Base-by-base conservation (phyloP, 176 grass and related monocot genomes). In the Eleusine coracana region DNA sequence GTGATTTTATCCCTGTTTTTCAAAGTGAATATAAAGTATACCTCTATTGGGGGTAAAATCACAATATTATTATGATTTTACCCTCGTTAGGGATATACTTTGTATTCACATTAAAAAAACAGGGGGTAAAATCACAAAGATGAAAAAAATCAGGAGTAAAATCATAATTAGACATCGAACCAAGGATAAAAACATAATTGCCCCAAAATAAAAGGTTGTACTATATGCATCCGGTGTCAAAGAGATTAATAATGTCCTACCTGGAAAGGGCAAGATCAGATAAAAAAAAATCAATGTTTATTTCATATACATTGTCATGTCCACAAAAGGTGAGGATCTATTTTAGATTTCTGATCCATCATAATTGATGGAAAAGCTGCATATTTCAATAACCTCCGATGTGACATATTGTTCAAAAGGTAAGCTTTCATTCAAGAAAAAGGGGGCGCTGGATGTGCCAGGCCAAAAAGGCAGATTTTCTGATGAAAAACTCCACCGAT, bases 361-460 rank as follows among this genome's bases (percentile, higher is more conserved):
- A 80, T 69, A 69, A 69, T 69, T 68, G 31, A 69, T 18, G 76
- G 46, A 65, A 86, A 86, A 58, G 69, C 25, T 69, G 3, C 5
- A 36, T 54, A 29, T 42, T 73, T 63, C n/a, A 79, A 41, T 65
- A 80, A 76, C 66, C 49, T 8, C 10, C 27, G 76, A 25, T 31
- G 42, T 45, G 77, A 80, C 79, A 44, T 56, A 12, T 31, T 29
- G 14, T 49, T 27, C 63, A 36, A 71, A 78, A 71, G 78, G 66
- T 14, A 23, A 7, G 0, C 18, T 50, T 36, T 49, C 58, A 31
- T 34, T 37, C 11, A 71, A 71, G 27, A 34, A 16, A 84, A 52
- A 42, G 3, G 6, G 8, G 6, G 70, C 50, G 58, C 62, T 52
- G 42, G 38, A 68, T 66, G 36, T 28, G 54, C 66, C 27, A 15